phyloP scores from a whole-genome alignment of 2,329 filamentous ascomycete genomes.

The Diplodia sapinea region DNA sequence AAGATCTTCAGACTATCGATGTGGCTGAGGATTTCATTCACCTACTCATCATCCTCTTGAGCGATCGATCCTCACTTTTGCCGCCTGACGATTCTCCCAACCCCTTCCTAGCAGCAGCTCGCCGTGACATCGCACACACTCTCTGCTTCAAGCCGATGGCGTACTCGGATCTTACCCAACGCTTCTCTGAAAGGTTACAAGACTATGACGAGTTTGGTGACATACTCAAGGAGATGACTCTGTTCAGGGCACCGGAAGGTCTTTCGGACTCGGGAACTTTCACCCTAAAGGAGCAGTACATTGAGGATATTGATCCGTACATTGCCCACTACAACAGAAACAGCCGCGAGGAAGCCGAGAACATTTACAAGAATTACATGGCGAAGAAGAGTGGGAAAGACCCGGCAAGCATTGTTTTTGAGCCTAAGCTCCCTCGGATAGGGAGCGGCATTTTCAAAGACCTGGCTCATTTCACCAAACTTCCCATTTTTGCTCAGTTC shows the following conservation, averaged over 20 bases:
- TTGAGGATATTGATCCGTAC: constrained; percentile 92
- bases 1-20: constrained; percentile 87
- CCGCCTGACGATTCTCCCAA: constrained; percentile 69
- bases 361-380: constrained; percentile 83
- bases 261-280: constrained; percentile 93
- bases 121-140: constrained; percentile 89
- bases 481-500: constrained; percentile 85
- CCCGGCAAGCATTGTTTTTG: constrained; percentile 84
- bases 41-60: constrained; percentile 86
- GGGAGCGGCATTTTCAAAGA: constrained; percentile 76
- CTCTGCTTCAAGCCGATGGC: constrained; percentile 96
- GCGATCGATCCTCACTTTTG: constrained; percentile 82
- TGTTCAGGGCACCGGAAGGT: constrained; percentile 87
- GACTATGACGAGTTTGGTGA: constrained; percentile 88
- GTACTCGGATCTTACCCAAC: constrained; percentile 86
- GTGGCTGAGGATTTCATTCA: constrained; percentile 96
- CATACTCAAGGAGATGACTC: constrained; percentile 85
- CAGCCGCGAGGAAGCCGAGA: constrained; percentile 92
- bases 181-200: constrained; percentile 85
- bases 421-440: constrained; percentile 81
- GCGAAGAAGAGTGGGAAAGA: constrained; percentile 85
- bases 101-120: constrained; percentile 73
- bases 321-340: constrained; percentile 97
- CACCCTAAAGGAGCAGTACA: constrained; percentile 82
- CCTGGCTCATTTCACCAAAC: constrained; percentile 79